Evolutionary conservation across 192 early-diverging fungal genomes (phyloP).

Genomic region (Coemansia sp.): DNA sequence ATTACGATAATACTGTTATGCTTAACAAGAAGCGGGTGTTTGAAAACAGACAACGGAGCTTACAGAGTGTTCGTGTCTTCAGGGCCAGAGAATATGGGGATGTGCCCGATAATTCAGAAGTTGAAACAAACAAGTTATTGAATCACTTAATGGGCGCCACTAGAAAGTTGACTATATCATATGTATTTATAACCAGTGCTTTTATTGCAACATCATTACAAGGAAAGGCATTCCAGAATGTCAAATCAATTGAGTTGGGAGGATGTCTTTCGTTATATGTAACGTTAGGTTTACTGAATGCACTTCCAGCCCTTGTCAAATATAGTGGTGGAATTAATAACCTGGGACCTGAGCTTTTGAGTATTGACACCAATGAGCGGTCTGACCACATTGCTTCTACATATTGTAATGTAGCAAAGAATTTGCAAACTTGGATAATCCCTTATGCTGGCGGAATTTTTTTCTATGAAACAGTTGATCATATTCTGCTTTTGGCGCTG

Average conservation of each 20-base stretch:
- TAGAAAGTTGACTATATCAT: neutral
- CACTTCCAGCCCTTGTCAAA: neutral
- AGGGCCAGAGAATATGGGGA: neutral
- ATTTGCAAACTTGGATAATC: neutral
- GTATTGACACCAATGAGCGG: neutral
- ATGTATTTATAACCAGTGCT: neutral
- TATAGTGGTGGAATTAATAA: neutral
- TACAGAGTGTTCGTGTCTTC: neutral
- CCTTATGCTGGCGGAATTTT: neutral
- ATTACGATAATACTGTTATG: neutral
- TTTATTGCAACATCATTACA: too few relatives aligned
- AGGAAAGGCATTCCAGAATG: neutral
- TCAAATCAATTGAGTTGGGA: neutral
- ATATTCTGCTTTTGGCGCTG: neutral
- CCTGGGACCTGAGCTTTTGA: neutral
- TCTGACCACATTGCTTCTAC: neutral
- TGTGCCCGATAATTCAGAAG: neutral
- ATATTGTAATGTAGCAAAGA: neutral
- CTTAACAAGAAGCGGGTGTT: neutral
- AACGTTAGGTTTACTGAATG: neutral
- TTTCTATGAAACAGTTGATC: neutral
- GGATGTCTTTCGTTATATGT: neutral
- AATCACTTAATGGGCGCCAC: too few relatives aligned
- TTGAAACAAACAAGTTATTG: neutral
- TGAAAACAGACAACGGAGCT: too few relatives aligned